These are phyloP conservation scores for Omphalea diandra DNA, from an alignment of 441 rosid species.

Conservation along the genomic window DNA sequence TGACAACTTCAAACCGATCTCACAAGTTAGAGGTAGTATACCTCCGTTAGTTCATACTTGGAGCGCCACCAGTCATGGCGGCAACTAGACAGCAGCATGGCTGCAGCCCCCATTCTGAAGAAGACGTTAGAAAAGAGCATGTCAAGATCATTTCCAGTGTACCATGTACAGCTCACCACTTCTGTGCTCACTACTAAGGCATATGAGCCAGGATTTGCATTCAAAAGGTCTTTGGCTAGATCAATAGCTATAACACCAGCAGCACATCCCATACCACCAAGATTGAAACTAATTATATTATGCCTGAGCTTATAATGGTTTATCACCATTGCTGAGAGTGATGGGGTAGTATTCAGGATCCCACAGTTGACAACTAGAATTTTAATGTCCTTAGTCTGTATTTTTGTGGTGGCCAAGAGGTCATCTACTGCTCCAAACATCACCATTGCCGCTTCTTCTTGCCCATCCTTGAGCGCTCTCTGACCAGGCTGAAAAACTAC, in stretches of 20 bases:
- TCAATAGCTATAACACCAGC: slow-evolving; percentile 65
- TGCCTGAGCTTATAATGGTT: slow-evolving; percentile 67
- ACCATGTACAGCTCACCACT: slow-evolving; percentile 67
- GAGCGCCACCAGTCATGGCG: slow-evolving; percentile 58
- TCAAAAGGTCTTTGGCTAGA: slow-evolving; percentile 65
- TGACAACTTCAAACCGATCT: too few species aligned
- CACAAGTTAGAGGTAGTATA: not conserved
- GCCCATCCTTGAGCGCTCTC: slow-evolving; percentile 46
- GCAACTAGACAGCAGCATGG: slow-evolving; percentile 59
- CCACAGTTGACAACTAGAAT: slow-evolving; percentile 67
- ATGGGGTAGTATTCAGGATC: slow-evolving; percentile 67
- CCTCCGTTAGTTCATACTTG: slow-evolving; percentile 68
- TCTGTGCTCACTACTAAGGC: slow-evolving; percentile 64
- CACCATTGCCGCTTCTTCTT: slow-evolving; percentile 69
- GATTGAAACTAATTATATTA: slow-evolving; percentile 58
- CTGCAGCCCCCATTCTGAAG: slow-evolving; percentile 78
- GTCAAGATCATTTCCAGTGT: slow-evolving; percentile 45
- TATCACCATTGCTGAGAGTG: slow-evolving; percentile 65
- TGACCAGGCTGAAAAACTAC: slow-evolving; percentile 42
- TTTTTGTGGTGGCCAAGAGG: slow-evolving; percentile 50
- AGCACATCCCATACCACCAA: slow-evolving; percentile 79
- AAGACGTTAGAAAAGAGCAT: slow-evolving; percentile 68
- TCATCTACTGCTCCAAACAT: slow-evolving; percentile 59
- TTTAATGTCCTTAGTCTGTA: slow-evolving; percentile 46
- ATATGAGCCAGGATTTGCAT: slow-evolving; percentile 48